Evolutionary conservation across 768 basidiomycete species (phyloP), one percentile per base, ranked within the genome.

Genomic region (Roridomyces roridus): DNA sequence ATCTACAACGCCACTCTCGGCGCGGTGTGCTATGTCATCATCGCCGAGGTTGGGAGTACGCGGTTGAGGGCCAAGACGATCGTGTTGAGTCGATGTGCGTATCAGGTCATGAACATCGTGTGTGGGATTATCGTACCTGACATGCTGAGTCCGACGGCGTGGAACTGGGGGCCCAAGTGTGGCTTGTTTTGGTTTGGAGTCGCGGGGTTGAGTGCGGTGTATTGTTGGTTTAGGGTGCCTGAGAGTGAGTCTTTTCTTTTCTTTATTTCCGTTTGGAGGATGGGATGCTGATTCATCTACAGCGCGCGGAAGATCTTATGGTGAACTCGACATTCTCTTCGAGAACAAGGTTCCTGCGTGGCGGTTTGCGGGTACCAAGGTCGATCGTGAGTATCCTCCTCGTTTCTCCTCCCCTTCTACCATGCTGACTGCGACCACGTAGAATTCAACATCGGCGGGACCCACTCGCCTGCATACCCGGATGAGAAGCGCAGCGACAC

Each of bases 151-250:
- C 59, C 64, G 10, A 57, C 57, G 2, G 62, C 66, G 36, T 67
- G 66, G 66, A 61, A 65, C 36, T 67, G 66, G 66, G 66, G 66
- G 25, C 55, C 62, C 2, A 67, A 67, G 49, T 45, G 50, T 34
- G 66, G 66, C n/a, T 34, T 65, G 20, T 67, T 67, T 36, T 67
- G 66, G 66, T 57, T 54, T 18, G 64, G 55, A 6, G 46, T 45
- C 31, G 66, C 66, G 2, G 25, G 49, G 20, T 29, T 67, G 15
- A 56, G 61, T 14, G 57, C 47, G 28, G 0, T 55, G 8, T 67
- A 67, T 31, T 64, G 63, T 20, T 49, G 43, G 21, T 42, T 67
- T 36, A 11, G 65, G 18, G n/a, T 67, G 28, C 65, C 65, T 0
- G 65, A 67, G 46, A 64, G 55, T 57, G 36, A 14, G 51, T 55